phyloP scores from a whole-genome alignment of 2,329 filamentous ascomycete genomes.

The Acrocalymma vagum region DNA sequence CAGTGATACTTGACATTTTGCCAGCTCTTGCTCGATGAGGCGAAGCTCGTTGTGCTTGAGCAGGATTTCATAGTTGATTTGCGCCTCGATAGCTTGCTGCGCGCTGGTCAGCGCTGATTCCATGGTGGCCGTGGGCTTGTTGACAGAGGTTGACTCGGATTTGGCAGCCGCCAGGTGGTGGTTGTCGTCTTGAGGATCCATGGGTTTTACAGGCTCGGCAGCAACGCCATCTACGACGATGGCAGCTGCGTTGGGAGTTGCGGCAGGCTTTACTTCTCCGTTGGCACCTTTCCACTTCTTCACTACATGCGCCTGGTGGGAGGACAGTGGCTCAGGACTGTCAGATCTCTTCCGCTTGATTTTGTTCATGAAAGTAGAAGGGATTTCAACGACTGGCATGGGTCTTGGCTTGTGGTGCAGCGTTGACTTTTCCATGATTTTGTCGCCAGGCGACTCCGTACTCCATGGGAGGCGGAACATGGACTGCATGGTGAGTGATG shows the following conservation, averaged over 20 bases:
- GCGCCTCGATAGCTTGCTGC: constrained; percentile 79
- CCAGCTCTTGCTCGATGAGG: constrained; percentile 93
- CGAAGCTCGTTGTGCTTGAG: constrained; percentile 94
- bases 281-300: constrained; percentile 50
- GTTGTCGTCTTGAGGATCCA: constrained; percentile 25
- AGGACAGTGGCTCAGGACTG: constrained; percentile 52
- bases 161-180: constrained; percentile 35
- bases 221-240: constrained; percentile 27
- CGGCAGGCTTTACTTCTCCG: constrained; percentile 38
- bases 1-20: constrained; percentile 91
- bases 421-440: constrained; percentile 53
- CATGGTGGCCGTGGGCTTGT: constrained; percentile 32
- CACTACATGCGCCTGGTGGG: constrained; percentile 43
- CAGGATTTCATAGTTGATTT: constrained; percentile 90
- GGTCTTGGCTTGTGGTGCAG: constrained; percentile 53
- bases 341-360: constrained; percentile 68
- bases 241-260: constrained; percentile 18
- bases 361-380: constrained; percentile 55
- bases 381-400: constrained; percentile 56
- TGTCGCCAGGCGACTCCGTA: constrained; percentile 51
- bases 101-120: constrained; percentile 57
- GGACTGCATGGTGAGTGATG: constrained; percentile 55
- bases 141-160: constrained; percentile 27
- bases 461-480: constrained; percentile 61
- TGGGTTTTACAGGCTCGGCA: constrained; percentile 21